Conservation (phyloP, 1,284 basidiomycete species). For the Inonotus obliquus region DNA sequence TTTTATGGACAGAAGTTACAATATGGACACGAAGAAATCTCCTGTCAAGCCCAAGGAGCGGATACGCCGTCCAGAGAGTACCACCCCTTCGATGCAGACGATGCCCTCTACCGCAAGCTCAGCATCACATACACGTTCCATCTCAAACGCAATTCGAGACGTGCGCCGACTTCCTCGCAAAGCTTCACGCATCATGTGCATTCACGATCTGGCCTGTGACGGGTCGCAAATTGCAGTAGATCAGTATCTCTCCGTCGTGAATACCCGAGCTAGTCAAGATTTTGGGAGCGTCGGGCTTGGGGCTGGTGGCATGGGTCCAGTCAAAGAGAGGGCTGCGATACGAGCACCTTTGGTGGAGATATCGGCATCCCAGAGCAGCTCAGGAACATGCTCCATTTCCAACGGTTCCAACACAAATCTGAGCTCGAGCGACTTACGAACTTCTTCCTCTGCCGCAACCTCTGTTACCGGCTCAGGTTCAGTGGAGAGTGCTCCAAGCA, state of each 20-base stretch:
- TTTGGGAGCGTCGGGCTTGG: neutral
- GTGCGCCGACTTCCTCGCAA: conserved; percentile 4
- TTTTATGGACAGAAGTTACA: neutral
- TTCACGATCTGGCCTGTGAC: neutral
- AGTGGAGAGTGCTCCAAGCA: neutral
- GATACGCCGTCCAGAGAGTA: neutral
- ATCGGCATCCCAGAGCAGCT: neutral
- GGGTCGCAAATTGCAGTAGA: neutral
- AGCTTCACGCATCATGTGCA: conserved; percentile 5
- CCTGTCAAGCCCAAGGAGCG: neutral
- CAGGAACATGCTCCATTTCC: neutral
- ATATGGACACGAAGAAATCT: neutral
- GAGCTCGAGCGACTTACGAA: neutral
- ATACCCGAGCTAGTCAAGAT: neutral
- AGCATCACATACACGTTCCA: neutral
- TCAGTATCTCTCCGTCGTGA: too few relatives aligned
- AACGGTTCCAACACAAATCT: neutral
- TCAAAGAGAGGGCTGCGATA: neutral
- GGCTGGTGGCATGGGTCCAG: neutral
- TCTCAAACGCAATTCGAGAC: neutral
- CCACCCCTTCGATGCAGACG: neutral
- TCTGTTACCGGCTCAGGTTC: neutral
- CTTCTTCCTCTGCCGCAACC: neutral
- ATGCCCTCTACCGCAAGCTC: neutral
- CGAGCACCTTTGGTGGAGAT: neutral